Percentiles rank a stretch among this genome's conserved stretches.
Conservation (phyloP, 345 rosid species). For the Dipteronia sinensis region DNA sequence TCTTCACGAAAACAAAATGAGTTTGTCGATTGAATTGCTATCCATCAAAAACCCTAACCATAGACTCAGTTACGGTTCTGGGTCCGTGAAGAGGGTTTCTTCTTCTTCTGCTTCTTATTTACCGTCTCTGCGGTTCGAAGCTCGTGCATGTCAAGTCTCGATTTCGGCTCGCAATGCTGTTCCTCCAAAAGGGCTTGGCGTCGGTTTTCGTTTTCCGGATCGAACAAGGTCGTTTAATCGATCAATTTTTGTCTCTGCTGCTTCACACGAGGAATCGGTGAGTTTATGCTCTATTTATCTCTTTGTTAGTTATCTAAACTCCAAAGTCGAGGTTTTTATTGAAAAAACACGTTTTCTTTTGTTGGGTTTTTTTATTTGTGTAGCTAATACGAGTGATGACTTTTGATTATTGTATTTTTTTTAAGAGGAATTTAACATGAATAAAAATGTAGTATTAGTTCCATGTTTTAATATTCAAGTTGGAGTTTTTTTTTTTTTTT, state of each 20-base stretch:
- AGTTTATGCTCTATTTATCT: conserved; percentile 2
- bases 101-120: conserved; percentile 25
- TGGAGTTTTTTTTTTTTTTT: background rate
- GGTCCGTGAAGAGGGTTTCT: conserved; percentile 18
- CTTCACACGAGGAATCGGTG: conserved; percentile 72
- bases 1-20: background rate
- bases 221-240: conserved; percentile 32
- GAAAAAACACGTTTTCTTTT: background rate
- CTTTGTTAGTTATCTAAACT: background rate
- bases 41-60: conserved; percentile 43
- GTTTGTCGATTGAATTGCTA: conserved; percentile 32
- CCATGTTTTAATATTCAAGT: background rate
- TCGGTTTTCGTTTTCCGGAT: conserved; percentile 34
- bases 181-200: conserved; percentile 31
- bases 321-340: background rate
- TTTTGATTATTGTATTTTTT: background rate
- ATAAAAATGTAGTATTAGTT: too few relatives aligned
- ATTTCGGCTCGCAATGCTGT: conserved; percentile 14
- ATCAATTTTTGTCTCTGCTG: conserved; percentile 47
- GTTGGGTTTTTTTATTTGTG: background rate
- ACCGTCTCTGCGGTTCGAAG: conserved; percentile 26
- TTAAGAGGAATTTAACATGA: background rate
- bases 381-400: background rate
- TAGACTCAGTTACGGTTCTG: conserved; percentile 4
- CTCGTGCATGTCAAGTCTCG: conserved; percentile 20